phyloP scores from a whole-genome alignment of 331 rosid genomes.

The Malus hybrid region DNA sequence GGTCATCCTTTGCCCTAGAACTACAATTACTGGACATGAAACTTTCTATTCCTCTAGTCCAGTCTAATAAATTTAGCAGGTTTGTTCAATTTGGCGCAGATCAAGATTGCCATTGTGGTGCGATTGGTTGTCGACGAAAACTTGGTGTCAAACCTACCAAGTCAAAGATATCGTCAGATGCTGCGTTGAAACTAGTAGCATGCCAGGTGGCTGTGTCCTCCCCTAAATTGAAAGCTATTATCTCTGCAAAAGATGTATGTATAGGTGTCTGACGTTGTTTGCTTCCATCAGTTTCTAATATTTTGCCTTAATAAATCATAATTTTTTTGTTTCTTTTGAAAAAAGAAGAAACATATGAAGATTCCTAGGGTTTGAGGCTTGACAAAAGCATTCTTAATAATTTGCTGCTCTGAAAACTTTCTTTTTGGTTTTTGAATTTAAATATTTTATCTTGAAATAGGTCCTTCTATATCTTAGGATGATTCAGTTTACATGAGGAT shows the following conservation, averaged over 20 bases:
- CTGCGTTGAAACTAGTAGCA: constrained; percentile 78
- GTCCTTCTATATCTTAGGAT: not conserved
- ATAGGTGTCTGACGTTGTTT: not conserved
- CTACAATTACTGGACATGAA: not conserved
- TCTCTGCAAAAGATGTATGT: constrained; percentile 40
- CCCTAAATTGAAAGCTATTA: constrained; percentile 42
- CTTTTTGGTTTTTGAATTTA: not conserved
- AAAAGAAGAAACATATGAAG: no score
- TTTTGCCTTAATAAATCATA: no score
- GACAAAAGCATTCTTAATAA: no score
- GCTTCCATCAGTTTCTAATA: not conserved
- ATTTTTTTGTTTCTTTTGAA: no score
- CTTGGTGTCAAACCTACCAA: constrained; percentile 79
- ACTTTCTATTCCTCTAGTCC: constrained; percentile 3
- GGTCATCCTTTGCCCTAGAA: not conserved
- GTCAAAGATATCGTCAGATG: constrained; percentile 74
- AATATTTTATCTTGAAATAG: not conserved
- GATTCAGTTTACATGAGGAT: not conserved
- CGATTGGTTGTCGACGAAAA: constrained; percentile 70
- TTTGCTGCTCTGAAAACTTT: not conserved
- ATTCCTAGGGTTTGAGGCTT: no score
- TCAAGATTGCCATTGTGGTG: constrained; percentile 98
- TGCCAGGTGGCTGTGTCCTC: constrained; percentile 75
- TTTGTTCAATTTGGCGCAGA: constrained; percentile 99
- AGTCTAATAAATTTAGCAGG: constrained; percentile 72